A percentile compares a stretch with the other conserved stretches of the same genome.
phyloP scores from a whole-genome alignment of 441 rosid species.

The Adansonia grandidieri region DNA sequence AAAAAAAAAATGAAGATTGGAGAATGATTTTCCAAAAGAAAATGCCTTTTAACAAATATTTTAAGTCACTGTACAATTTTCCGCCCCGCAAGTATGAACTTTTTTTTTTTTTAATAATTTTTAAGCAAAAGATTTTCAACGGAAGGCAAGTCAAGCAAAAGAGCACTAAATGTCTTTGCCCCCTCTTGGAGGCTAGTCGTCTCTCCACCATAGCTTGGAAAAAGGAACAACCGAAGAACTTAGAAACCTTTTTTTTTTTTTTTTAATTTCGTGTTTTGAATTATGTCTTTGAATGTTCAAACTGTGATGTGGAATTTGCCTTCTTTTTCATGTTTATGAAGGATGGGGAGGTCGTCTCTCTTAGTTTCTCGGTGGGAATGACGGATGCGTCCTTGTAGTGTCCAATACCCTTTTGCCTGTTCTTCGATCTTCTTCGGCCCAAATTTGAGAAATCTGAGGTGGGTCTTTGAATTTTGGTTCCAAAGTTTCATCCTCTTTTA shows the following conservation, averaged over 20 bases:
- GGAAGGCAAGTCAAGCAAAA: slow-evolving; percentile 15
- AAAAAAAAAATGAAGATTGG: background rate
- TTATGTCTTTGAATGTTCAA: background rate
- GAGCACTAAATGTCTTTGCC: slow-evolving; percentile 1
- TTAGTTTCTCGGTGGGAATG: slow-evolving; percentile 6
- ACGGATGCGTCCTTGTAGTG: slow-evolving; percentile 21
- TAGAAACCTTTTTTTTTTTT: background rate
- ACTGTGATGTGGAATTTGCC: background rate
- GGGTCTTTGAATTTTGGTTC: slow-evolving; percentile 14
- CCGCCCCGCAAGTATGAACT: background rate
- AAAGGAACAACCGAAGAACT: background rate
- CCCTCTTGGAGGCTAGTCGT: slow-evolving; percentile 17
- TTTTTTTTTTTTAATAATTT: background rate
- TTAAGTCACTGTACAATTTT: background rate
- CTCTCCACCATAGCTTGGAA: background rate
- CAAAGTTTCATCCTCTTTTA: background rate
- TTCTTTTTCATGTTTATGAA: background rate
- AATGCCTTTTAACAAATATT: background rate
- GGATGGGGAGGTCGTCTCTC: slow-evolving; percentile 6
- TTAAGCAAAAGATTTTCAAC: background rate
- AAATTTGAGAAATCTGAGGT: slow-evolving; percentile 26
- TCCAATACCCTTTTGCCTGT: slow-evolving; percentile 4
- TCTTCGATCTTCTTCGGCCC: slow-evolving; percentile 23
- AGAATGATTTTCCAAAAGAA: background rate
- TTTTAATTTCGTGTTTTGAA: background rate